These are phyloP conservation scores for Ceratocystiopsis sp. DNA, from an alignment of 2,329 filamentous ascomycete species.

Conservation along the genomic window DNA sequence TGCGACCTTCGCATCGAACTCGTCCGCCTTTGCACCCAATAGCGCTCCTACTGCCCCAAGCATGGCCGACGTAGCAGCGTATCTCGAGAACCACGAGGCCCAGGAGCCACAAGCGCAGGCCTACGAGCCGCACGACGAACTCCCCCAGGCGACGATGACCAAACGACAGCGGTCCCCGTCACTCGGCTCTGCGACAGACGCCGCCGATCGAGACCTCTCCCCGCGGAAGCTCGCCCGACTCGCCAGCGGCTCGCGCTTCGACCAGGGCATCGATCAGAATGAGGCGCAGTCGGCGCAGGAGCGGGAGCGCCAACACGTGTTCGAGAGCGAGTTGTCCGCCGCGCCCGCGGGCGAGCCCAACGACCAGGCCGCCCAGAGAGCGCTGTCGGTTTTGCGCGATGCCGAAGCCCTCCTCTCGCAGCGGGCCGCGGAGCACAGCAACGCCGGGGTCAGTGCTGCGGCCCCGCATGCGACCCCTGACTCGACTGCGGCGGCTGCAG, in stretches of 20 bases:
- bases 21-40: too few relatives aligned
- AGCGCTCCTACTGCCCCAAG: too few relatives aligned
- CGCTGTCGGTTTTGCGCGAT: conserved; percentile 17
- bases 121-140: too few relatives aligned
- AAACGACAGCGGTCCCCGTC: conserved; percentile 20
- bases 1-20: too few relatives aligned
- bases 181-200: conserved; percentile 26
- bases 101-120: conserved; percentile 11
- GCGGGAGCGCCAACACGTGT: too few relatives aligned
- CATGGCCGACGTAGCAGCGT: too few relatives aligned
- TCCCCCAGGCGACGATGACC: conserved; percentile 6
- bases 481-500: conserved; percentile 1
- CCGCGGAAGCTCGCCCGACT: conserved; percentile 38
- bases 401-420: conserved; percentile 7
- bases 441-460: neutral
- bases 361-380: conserved; percentile 27
- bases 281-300: too few relatives aligned
- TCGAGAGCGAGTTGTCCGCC: too few relatives aligned
- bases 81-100: neutral
- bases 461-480: neutral
- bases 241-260: conserved; percentile 14
- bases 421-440: conserved; percentile 20
- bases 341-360: too few relatives aligned
- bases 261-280: neutral
- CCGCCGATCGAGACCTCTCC: conserved; percentile 24